Base-by-base conservation (phyloP, 1,284 basidiomycete genomes). In the Cystobasidium slooffiae region DNA sequence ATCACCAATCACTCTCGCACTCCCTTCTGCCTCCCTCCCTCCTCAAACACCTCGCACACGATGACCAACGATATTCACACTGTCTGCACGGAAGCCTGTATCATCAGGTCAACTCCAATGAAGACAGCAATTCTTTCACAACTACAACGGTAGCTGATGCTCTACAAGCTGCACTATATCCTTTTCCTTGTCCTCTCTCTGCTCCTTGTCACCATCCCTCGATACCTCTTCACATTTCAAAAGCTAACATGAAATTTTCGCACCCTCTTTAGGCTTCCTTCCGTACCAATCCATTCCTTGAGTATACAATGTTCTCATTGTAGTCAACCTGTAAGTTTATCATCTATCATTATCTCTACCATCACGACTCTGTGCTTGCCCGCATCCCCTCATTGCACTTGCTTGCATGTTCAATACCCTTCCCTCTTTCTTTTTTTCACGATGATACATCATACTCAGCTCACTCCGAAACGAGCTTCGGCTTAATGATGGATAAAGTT, bases 21-120 rank as follows among this genome's bases (percentile, higher is more conserved):
- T 18, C 58, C 20, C 43, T 47, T 7, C 55, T 18, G 12, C 44
- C 37, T 39, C 43, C 46, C 1, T 44, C 64, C 20, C 64, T 53
- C 64, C 39, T n/a, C 55, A 16, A n/a, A n/a, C 43, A 14, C 18
- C 68, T 43, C 56, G 49, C 55, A 72, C 12, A 64, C 58, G 69
- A 72, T 72, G 69, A 72, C 69, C 59, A 72, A 72, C 37, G 55
- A 72, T 72, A 72, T 72, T 72, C 69, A 72, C 69, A 72, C 69
- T 72, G 69, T 72, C 69, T 72, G 68, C 68, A 69, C 69, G 69
- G 49, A 47, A 47, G 39, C 44, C 52, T 72, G 44, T 61, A 63
- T 37, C 37, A 69, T 12, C 44, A 59, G 68, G 55, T 37, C 22
- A 52, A 22, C 43, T 31, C 31, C 59, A 64, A 63, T 72, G 69